Conservation (phyloP, 2,329 filamentous ascomycete species). For the Epichloe bromicola region DNA sequence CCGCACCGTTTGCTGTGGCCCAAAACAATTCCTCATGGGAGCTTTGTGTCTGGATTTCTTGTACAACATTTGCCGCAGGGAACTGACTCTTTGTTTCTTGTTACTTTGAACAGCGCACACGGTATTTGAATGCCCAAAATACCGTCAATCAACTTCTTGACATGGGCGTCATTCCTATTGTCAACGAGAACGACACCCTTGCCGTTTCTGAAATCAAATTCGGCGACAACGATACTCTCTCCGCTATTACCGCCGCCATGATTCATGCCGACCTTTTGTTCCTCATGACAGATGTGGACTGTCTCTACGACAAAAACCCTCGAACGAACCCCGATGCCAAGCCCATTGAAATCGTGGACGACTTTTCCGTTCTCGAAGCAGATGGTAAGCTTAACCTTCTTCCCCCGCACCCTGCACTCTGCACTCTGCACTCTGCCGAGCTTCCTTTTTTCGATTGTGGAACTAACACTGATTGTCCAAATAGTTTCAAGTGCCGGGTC, state of each 20-base stretch:
- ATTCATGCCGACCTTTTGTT: conserved; percentile 94
- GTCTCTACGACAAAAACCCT: conserved; percentile 92
- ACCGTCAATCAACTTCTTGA: conserved; percentile 81
- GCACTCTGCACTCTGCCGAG: not conserved
- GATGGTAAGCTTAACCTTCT: conserved; percentile 43
- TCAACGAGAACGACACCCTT: conserved; percentile 97
- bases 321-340: conserved; percentile 71
- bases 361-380: conserved; percentile 69
- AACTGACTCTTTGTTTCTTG: not conserved
- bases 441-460: not conserved
- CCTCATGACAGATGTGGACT: conserved; percentile 98
- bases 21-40: not conserved
- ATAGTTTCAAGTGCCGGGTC: conserved; percentile 80
- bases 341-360: conserved; percentile 83
- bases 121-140: conserved; percentile 94
- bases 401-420: not conserved
- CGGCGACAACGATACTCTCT: conserved; percentile 95
- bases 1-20: too few relatives aligned
- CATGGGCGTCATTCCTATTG: conserved; percentile 95
- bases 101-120: conserved; percentile 47
- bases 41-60: not conserved
- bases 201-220: conserved; percentile 99
- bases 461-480: conserved; percentile 11
- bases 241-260: conserved; percentile 93
- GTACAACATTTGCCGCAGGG: not conserved